These are phyloP conservation scores for Pseudonectria buxi DNA, from an alignment of 2,329 filamentous ascomycete genomes.

Conservation along the genomic window DNA sequence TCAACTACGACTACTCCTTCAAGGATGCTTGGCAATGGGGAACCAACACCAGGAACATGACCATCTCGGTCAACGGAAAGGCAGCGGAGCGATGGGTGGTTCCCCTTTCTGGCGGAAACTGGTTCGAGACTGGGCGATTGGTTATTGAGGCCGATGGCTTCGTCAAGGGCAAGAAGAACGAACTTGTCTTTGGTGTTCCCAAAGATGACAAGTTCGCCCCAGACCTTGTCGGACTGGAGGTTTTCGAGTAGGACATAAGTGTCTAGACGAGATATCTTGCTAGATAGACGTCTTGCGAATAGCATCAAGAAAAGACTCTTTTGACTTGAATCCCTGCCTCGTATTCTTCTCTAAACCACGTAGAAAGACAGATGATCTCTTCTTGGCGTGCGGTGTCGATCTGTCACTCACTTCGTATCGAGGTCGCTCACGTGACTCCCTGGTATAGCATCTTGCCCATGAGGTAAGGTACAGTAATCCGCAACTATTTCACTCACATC, in stretches of 20 bases:
- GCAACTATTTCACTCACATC: too few species aligned
- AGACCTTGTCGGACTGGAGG: slow-evolving; percentile 38
- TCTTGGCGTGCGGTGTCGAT: too few species aligned
- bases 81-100: slow-evolving; percentile 40
- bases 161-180: slow-evolving; percentile 31
- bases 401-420: too few species aligned
- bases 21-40: slow-evolving; percentile 35
- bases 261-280: too few species aligned
- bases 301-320: too few species aligned
- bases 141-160: slow-evolving; percentile 40
- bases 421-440: too few species aligned
- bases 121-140: slow-evolving; percentile 42
- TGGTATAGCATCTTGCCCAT: too few species aligned
- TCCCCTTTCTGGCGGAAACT: slow-evolving; percentile 42
- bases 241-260: slow-evolving; percentile 9
- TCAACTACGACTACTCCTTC: slow-evolving; percentile 46
- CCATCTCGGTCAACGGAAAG: slow-evolving; percentile 39
- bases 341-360: too few species aligned
- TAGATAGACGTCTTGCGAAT: too few species aligned
- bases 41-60: slow-evolving; percentile 44
- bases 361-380: too few species aligned
- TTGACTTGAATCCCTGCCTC: too few species aligned
- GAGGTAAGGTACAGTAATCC: too few species aligned
- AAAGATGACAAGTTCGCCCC: slow-evolving; percentile 27
- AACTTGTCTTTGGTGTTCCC: slow-evolving; percentile 27